A percentile compares a stretch with the other conserved stretches of the same genome.
Evolutionary conservation across 345 rosid genomes (phyloP).

Genomic region (Rhodamnia argentea): DNA sequence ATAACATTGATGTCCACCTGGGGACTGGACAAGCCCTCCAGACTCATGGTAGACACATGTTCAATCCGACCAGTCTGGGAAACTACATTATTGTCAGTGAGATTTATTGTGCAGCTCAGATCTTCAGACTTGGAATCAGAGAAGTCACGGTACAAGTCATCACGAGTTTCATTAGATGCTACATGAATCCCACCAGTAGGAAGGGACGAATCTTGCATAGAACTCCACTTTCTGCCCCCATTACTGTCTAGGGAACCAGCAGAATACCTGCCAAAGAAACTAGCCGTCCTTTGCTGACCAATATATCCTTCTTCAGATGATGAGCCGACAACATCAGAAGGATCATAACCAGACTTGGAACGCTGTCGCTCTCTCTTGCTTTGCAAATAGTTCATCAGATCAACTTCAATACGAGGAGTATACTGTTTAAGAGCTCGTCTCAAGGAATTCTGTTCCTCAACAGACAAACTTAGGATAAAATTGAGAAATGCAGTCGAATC

Average conservation of each 20-base stretch:
- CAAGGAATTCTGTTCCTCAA: slow-evolving; percentile 93
- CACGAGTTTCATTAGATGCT: slow-evolving; percentile 55
- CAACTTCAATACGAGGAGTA: slow-evolving; percentile 98
- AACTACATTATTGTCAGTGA: slow-evolving; percentile 27
- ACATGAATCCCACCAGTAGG: slow-evolving; percentile 28
- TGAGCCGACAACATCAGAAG: slow-evolving; percentile 80
- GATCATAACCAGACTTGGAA: slow-evolving; percentile 70
- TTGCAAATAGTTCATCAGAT: slow-evolving; percentile 89
- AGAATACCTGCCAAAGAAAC: slow-evolving; percentile 74
- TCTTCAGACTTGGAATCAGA: slow-evolving; percentile 43
- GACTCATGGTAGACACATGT: slow-evolving; percentile 25
- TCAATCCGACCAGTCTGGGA: slow-evolving; percentile 31
- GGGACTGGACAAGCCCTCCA: slow-evolving; percentile 45
- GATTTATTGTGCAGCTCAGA: slow-evolving; percentile 19
- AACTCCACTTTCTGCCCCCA: slow-evolving; percentile 80
- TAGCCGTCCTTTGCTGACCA: slow-evolving; percentile 52
- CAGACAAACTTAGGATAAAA: slow-evolving; percentile 88
- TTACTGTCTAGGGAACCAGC: slow-evolving; percentile 80
- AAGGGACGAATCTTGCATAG: slow-evolving; percentile 48
- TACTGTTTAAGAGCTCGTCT: slow-evolving; percentile 88
- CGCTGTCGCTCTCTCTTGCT: slow-evolving; percentile 92
- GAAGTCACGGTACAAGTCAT: slow-evolving; percentile 47
- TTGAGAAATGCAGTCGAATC: slow-evolving; percentile 86
- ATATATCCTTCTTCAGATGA: slow-evolving; percentile 91
- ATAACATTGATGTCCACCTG: slow-evolving; percentile 44